These are phyloP conservation scores for Magnaporthales sp. DNA, from an alignment of 2,329 filamentous ascomycete species.

Conservation along the genomic window DNA sequence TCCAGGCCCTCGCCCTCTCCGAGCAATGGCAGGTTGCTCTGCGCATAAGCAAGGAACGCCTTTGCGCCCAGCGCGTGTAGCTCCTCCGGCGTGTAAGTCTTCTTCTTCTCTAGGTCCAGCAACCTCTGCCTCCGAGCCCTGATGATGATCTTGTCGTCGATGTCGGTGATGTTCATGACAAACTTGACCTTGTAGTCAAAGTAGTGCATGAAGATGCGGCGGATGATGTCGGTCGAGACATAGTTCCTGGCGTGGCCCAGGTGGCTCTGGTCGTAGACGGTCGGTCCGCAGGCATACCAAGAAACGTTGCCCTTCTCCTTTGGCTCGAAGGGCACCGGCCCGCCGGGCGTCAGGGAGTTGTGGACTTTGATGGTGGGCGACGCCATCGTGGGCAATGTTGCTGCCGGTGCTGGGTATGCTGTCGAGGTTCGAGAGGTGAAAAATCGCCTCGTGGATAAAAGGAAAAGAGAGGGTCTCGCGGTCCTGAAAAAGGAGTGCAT, in stretches of 20 bases:
- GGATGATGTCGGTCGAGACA: slow-evolving; percentile 81
- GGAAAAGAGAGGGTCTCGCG: background rate
- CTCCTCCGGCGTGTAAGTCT: slow-evolving; percentile 42
- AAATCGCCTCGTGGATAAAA: background rate
- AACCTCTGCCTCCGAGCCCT: slow-evolving; percentile 69
- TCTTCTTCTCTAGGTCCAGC: slow-evolving; percentile 70
- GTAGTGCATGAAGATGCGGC: slow-evolving; percentile 73
- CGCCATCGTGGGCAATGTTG: slow-evolving; percentile 1
- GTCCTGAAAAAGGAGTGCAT: slow-evolving; percentile 7
- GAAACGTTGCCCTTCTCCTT: slow-evolving; percentile 62
- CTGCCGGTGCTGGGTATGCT: background rate
- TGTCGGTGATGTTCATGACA: slow-evolving; percentile 89
- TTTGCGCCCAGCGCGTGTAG: slow-evolving; percentile 36
- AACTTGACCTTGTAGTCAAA: slow-evolving; percentile 78
- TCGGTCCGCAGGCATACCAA: slow-evolving; percentile 89
- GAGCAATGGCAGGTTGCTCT: slow-evolving; percentile 45
- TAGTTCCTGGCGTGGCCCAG: slow-evolving; percentile 82
- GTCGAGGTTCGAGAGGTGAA: background rate
- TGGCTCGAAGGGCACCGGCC: slow-evolving; percentile 66
- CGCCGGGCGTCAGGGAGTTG: slow-evolving; percentile 67
- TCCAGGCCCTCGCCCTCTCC: slow-evolving; percentile 31
- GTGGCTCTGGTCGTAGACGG: slow-evolving; percentile 75
- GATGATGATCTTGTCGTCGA: slow-evolving; percentile 59
- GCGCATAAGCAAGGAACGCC: slow-evolving; percentile 48
- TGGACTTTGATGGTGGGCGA: slow-evolving; percentile 51